Evolutionary conservation across 2,329 filamentous ascomycete genomes (phyloP).

Genomic region (Beauveria asiatica): DNA sequence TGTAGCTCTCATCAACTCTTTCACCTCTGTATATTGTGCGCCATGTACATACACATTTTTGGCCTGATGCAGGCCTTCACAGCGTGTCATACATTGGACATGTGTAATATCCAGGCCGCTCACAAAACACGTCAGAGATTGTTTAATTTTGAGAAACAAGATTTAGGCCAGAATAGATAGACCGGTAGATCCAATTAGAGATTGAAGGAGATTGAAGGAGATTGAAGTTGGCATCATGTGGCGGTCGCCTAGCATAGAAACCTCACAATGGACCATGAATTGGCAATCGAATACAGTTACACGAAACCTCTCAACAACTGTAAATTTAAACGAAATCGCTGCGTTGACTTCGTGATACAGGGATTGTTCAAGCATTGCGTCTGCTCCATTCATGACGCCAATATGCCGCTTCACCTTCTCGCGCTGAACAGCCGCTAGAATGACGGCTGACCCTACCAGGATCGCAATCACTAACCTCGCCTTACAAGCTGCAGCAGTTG

Average conservation of each 20-base stretch:
- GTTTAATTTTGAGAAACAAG: not conserved
- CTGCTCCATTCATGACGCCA: no score
- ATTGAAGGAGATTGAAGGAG: no score
- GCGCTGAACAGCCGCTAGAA: no score
- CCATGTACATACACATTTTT: constrained; percentile 14
- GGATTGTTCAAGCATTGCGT: no score
- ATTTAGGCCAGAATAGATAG: not conserved
- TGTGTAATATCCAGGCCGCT: constrained; percentile 12
- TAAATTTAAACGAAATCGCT: no score
- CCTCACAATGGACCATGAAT: not conserved
- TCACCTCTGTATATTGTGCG: constrained; percentile 45
- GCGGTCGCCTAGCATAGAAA: not conserved
- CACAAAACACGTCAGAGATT: not conserved
- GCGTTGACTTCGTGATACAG: no score
- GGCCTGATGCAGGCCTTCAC: constrained; percentile 15
- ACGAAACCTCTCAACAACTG: not conserved
- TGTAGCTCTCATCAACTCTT: constrained; percentile 88
- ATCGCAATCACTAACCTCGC: no score
- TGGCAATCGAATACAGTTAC: not conserved
- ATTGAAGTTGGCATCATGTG: not conserved
- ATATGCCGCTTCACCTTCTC: no score
- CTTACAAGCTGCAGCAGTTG: no score
- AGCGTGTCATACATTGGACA: constrained; percentile 14
- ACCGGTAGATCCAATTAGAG: not conserved
- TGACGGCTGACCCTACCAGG: no score